Evolutionary conservation across 2,329 filamentous ascomycete genomes (phyloP).

Genomic region (Pseudovirgaria hyperparasitica): DNA sequence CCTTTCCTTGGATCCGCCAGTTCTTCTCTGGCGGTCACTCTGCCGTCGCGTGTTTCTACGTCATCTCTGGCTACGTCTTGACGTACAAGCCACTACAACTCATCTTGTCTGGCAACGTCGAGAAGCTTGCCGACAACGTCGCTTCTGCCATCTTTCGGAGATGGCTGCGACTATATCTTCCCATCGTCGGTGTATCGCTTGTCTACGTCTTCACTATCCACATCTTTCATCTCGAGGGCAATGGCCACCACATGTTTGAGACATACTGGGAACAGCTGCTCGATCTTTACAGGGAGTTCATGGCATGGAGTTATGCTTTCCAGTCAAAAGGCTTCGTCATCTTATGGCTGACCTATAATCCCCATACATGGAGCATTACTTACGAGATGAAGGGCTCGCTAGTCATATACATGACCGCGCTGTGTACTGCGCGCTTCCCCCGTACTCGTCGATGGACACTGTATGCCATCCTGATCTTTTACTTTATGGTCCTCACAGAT

Average conservation of each 20-base stretch:
- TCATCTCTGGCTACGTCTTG: slow-evolving; percentile 41
- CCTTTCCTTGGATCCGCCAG: slow-evolving; percentile 27
- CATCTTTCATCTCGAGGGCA: slow-evolving; percentile 3
- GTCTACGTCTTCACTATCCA: slow-evolving; percentile 42
- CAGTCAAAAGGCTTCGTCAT: slow-evolving; percentile 44
- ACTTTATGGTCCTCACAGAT: slow-evolving; percentile 57
- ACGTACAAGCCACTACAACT: slow-evolving; percentile 32
- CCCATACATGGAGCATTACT: slow-evolving; percentile 24
- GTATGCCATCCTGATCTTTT: slow-evolving; percentile 41
- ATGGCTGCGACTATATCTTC: slow-evolving; percentile 38
- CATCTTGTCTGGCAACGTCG: slow-evolving; percentile 29
- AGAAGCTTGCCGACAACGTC: slow-evolving; percentile 29
- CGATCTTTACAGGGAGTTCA: slow-evolving; percentile 26
- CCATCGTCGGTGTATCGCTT: slow-evolving; percentile 43
- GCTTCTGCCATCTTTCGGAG: slow-evolving; percentile 38
- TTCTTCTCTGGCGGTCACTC: slow-evolving; percentile 40
- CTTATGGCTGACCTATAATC: slow-evolving; percentile 31
- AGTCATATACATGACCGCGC: slow-evolving; percentile 44
- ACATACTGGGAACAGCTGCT: slow-evolving; percentile 17
- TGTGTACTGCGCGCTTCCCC: too few species aligned
- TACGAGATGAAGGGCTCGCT: slow-evolving; percentile 44
- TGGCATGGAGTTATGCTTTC: slow-evolving; percentile 58
- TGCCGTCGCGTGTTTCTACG: slow-evolving; percentile 42
- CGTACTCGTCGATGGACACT: slow-evolving; percentile 42
- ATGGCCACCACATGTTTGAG: slow-evolving; percentile 4